Base-by-base conservation (phyloP, 106 monocot genomes). In the Vanilla planifolia region DNA sequence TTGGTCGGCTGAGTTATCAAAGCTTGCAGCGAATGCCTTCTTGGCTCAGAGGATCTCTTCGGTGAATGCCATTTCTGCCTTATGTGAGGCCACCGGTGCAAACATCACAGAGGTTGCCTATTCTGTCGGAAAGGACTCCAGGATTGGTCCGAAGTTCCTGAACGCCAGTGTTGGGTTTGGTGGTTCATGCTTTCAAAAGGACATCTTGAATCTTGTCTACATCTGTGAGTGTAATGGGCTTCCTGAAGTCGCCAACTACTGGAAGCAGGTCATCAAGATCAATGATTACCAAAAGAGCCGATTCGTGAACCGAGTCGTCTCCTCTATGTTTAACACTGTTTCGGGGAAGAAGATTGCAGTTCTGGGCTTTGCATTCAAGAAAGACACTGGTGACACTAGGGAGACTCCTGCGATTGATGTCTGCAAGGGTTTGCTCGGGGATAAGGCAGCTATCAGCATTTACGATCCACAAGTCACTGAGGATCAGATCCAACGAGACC, bases 231-330 rank as follows among this genome's bases (percentile, higher is more conserved):
- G 79, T 46, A 69, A 79, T 9, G 79, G 79, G 10, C 52, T 79
- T 14, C 69, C 74, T 2, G 79, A 79, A 55, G 74, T 74, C 15
- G 79, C 79, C 15, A 61, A 70, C 52, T 79, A 79, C 79, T 79
- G 79, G 79, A 79, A 79, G 62, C 74, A 74, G 65, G 79, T 79
- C 39, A 73, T 79, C 60, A 79, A 74, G 74, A 79, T 79, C 64
- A 79, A 79, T 13, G 79, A 79, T 44, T 79, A 79, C 36, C 79
- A 79, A 64, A 79, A 79, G 55, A 70, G 65, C 65, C 36, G 79
- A 27, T 79, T 79, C 14, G 79, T 79, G 51, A 79, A 79, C 48
- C 63, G 79, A 15, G 69, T 79, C 0, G 79, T 79, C 8, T 40
- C 79, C 0, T 79, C 79, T 37, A 79, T 79, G 79, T 78, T 78